Base-by-base conservation (phyloP, 805 yeast species). In the Maudiozyma barnettii region DNA sequence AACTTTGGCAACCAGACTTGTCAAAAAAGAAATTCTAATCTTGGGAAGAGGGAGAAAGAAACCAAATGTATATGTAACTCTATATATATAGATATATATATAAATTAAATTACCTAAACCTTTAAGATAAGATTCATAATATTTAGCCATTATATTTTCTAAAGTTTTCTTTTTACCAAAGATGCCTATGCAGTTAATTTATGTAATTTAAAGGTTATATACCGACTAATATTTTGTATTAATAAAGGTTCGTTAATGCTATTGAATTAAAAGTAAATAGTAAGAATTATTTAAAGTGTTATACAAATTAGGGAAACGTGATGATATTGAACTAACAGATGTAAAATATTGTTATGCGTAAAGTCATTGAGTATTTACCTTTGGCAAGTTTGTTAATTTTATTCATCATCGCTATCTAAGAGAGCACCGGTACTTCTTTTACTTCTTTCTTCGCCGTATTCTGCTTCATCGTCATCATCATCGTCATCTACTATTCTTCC, bases 351-450 rank as follows among this genome's bases (percentile, higher is more conserved):
- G 2, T 33, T 14, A 6, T 33, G 4, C 36, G 31, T 6, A 5
- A 33, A 14, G 19, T 14, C 36, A 14, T 14, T 14, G 36, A 33
- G 18, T n/a, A 33, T 14, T 14, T 33, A 33, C n/a, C n/a, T 33
- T 8, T 14, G 18, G 8, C n/a, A 18, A 6, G n/a, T n/a, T n/a
- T 33, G 9, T 7, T 16, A n/a, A 7, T 10, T 14, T 19, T 37
- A 37, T 21, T 57, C 59, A 38, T 57, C 60, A 35, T 57, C 61
- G 45, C 55, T 51, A 41, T 56, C 61, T 33, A 56, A 51, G 30
- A 54, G 31, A 14, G 54, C 48, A 40, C 57, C 52, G 38, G 53
- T 45, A 20, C 52, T 49, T 47, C 53, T 56, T 53, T 46, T 55
- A 31, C 37, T 45, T 47, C 36, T 52, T 41, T 54, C 61, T 21